Evolutionary conservation across 345 rosid genomes (phyloP), one percentile per base, ranked within the genome.

Genomic region (Tarenaya hassleriana): DNA sequence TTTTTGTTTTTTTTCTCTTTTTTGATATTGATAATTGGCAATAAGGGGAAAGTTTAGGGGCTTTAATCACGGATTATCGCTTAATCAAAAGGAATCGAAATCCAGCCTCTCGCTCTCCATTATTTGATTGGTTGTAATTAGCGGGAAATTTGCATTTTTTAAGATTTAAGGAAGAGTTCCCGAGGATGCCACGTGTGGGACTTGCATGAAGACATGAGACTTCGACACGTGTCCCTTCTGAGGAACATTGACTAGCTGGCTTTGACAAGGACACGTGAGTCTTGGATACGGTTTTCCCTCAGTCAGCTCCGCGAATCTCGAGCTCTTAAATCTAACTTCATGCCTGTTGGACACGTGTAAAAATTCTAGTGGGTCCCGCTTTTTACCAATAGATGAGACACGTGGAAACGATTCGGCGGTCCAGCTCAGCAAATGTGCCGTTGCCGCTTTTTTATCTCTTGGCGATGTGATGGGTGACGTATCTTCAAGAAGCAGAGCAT

Each of bases 51-150:
- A 44, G 58, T 46, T 56, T 42, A 65, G 19, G 10, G 59, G 39
- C 70, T 71, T 54, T 34, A 61, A 74, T 37, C 41, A 49, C 71
- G 67, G 64, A 50, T 69, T 71, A 69, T 64, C 69, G 45, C 53
- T 59, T 24, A 24, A 24, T 24, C 29, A 24, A 24, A 24, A 24
- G 29, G 29, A 51, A 50, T 52, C 50, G 17, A 24, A 34, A 59
- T 44, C 15, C 41, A 8, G 18, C 51, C 40, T 49, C 5, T 19
- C 35, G 54, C 37, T 35, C 50, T 68, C 20, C 39, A 48, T 34
- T 16, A 34, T 43, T 24, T 24, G 14, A 66, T 53, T 61, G 55
- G 68, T 47, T 37, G 37, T 21, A 47, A 72, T 50, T 48, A 68
- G 70, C 71, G 66, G 66, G 64, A 66, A 52, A 15, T 31, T 15